Evolutionary conservation across 805 yeast genomes (phyloP), one percentile per base, ranked within the genome.

Genomic region (Dipodascus albidus): DNA sequence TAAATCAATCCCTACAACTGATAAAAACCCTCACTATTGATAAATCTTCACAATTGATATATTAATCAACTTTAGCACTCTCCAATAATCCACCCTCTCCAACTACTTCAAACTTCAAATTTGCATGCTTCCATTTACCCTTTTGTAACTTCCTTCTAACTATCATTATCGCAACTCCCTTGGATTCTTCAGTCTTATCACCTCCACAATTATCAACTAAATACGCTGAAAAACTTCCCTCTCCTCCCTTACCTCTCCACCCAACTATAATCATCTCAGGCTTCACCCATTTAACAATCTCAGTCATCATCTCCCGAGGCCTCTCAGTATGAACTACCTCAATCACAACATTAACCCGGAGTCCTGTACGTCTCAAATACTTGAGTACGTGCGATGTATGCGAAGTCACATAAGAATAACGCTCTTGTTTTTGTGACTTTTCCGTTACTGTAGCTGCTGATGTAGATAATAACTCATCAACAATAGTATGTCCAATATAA

Each of bases 181-280:
- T 6, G 9, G 9, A 6, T 6, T 27, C 33, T 27, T 11, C 11
- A 27, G 11, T 11, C 33, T 27, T 27, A 6, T 27, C 33, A 27
- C 33, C 87, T n/a, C 82, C 70, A 60, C 83, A 78, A 64, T 82
- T 80, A n/a, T 87, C 80, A 19, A 84, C 87, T 57, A 84, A 68
- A 64, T 84, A 83, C 60, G 83, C 85, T 2, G 87, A 81, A 54
- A 85, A 73, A 2, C 86, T 80, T 2, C 91, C 91, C 56, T 83
- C 73, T 52, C 84, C 73, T 64, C 44, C 44, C 20, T 80, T 79
- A 27, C 91, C 91, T 59, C 83, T 79, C 2, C 88, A 83, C 0
- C 91, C 91, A 11, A 84, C 85, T 50, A 84, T 77, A 3, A 85
- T 88, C 62, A 85, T 70, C 0, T 87, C 82, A 2, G 90, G 91